Percentiles rank a stretch among this genome's conserved stretches.
Conservation (phyloP, 441 rosid genomes). For the Hypseocharis bilobata region DNA sequence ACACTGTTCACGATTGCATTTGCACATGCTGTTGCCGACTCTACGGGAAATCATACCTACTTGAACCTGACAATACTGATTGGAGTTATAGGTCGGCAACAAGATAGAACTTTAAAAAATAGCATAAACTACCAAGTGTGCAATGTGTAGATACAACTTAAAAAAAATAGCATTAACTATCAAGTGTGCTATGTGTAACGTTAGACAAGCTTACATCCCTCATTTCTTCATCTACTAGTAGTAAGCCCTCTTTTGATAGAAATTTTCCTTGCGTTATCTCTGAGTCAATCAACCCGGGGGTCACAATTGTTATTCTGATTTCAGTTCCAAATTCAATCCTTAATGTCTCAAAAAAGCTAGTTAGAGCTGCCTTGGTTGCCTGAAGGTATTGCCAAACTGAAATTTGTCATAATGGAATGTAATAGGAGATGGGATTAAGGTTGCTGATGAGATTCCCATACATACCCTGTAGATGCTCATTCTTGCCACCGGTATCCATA, state of each 20-base stretch:
- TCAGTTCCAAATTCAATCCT: constrained; percentile 51
- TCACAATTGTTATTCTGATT: constrained; percentile 42
- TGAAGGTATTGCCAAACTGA: constrained; percentile 9
- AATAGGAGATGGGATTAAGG: not conserved
- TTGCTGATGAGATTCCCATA: not conserved
- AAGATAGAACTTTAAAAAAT: fast-evolving
- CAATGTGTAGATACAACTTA: fast-evolving
- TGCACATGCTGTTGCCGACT: constrained; percentile 28
- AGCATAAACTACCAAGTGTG: not conserved
- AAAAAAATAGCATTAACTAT: not conserved
- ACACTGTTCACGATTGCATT: constrained; percentile 42
- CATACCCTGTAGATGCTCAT: constrained; percentile 42
- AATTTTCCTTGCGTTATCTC: constrained; percentile 53
- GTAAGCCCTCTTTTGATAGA: constrained; percentile 32
- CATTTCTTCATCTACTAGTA: constrained; percentile 38
- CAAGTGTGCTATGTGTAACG: no score
- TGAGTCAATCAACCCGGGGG: constrained; percentile 56
- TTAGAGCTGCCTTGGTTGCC: constrained; percentile 67
- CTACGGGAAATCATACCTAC: constrained; percentile 29
- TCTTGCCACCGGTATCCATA: constrained; percentile 39
- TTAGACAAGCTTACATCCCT: constrained; percentile 38
- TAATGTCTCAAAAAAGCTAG: constrained; percentile 46
- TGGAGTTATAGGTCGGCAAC: not conserved
- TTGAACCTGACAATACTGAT: constrained; percentile 28
- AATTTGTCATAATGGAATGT: not conserved